Base-by-base conservation (phyloP, 805 yeast species). In the Phaffomyces opuntiae region DNA sequence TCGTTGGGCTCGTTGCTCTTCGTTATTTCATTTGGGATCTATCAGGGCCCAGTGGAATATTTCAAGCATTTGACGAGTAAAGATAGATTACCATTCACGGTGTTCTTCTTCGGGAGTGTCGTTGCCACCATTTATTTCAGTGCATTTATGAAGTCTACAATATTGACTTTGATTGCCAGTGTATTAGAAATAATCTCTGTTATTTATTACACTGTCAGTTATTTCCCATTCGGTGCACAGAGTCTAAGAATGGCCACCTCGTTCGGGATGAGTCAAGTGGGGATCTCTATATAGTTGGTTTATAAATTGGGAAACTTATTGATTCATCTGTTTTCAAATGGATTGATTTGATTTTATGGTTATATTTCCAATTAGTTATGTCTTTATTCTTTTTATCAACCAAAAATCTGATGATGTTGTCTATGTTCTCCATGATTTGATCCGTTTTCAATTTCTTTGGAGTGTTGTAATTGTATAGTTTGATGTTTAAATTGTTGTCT, bases 151-250 rank as follows among this genome's bases (percentile, higher is more conserved):
- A 83, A 81, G 55, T 80, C 85, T 45, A 81, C 96, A 0, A 57
- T 93, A 7, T 66, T 89, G 43, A 88, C 98, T 0, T 65, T 93
- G 11, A 59, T 88, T 12, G 80, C 88, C 31, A 84, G 93, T 38
- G 64, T 84, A 2, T 64, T 86, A 11, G 97, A 93, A 63, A 69
- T 90, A 9, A 64, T 93, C 46, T 91, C 96, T 1, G 89, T 93
- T n/a, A 57, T 88, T 6, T 90, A 90, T 72, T 93, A 93, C 63
- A 82, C 93, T 0, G 73, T 91, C 37, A 86, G 96, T 57, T 93
- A 93, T 64, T 91, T 93, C 74, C 99, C 99, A 13, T 85, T 90
- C 68, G 99, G 99, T 12, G 86, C 91, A 1, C 83, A 85, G 49
- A 84, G 95, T 3, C 57, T 82, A 41, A 66, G 75, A 49, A 69